Base-by-base conservation (phyloP, 768 basidiomycete genomes). In the Wakefieldia striispora region DNA sequence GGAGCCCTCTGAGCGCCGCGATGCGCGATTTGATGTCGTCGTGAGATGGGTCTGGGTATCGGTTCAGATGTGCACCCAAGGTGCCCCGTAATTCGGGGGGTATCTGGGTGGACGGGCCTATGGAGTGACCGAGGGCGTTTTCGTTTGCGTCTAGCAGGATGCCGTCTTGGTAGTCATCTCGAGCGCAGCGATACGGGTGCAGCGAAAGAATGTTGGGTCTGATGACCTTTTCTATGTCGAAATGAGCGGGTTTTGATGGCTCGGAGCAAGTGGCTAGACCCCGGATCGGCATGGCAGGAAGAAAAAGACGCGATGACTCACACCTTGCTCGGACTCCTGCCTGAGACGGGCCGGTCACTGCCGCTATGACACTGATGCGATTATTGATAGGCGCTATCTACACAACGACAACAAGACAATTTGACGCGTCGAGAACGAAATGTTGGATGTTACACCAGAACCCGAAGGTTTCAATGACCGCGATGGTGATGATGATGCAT, bases 131-230 rank as follows among this genome's bases (percentile, higher is more conserved):
- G 31, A 94, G 77, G 0, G 95, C 81, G 65, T 99, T 98, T 74
- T 99, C 97, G 70, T 99, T 99, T 13, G 97, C 97, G 58, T 99
- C 97, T 19, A 99, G 81, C 23, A 99, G 81, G 60, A 97, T 86
- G 20, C 95, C 95, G 3, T 81, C 73, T 41, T 84, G 82, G 71
- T 97, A 99, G 72, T 99, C 95, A 62, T 99, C 95, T 40, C 97
- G 78, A 1, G 97, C 97, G 60, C 94, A 97, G 26, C 95, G 84
- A 70, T 99, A 98, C 0, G 97, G 97, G 41, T 85, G 83, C 13
- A 99, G 75, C 1, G 90, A 72, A 41, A 97, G 86, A 61, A 99
- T 95, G 63, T 98, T 99, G 2, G 91, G 87, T n/a, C 95, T 80
- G 58, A 97, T 88, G 47, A 90, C 87, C 29, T 73, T 69, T 70